phyloP scores from a whole-genome alignment of 768 basidiomycete genomes.

The Boletus reticuloceps region DNA sequence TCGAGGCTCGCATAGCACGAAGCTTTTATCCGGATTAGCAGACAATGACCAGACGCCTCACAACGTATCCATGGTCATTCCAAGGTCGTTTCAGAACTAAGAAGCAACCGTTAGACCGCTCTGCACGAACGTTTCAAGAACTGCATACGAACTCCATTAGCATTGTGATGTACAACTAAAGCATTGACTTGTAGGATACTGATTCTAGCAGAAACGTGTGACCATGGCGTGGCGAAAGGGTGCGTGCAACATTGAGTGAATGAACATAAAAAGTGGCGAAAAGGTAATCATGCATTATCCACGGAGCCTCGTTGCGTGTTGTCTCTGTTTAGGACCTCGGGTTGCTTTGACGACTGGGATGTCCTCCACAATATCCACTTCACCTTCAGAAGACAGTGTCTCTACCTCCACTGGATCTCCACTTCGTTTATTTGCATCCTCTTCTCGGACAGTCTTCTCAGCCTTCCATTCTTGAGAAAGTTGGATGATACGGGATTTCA shows the following conservation, averaged over 20 bases:
- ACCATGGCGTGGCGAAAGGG: neutral
- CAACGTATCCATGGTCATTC: neutral
- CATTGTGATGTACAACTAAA: conserved; percentile 12
- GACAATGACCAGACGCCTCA: neutral
- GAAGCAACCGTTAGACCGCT: neutral
- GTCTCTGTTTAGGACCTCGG: conserved; percentile 11
- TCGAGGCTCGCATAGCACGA: neutral
- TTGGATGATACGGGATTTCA: conserved; percentile 39
- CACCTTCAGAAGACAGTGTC: conserved; percentile 35
- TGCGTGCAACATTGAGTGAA: conserved; percentile 3
- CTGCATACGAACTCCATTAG: conserved; percentile 3
- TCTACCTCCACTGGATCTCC: conserved; percentile 16
- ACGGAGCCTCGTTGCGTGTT: conserved; percentile 24
- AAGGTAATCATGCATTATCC: conserved; percentile 18
- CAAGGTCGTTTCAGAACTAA: neutral
- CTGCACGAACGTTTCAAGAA: neutral
- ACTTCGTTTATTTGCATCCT: conserved; percentile 30
- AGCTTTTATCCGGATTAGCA: neutral
- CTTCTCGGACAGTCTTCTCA: conserved; percentile 39
- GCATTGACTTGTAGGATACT: conserved; percentile 18
- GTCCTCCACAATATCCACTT: conserved; percentile 39
- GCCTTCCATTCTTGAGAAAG: conserved; percentile 58
- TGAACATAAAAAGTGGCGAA: neutral
- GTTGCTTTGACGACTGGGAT: conserved; percentile 7
- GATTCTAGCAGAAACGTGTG: conserved; percentile 1